phyloP scores from a whole-genome alignment of 768 basidiomycete species.

The Paxillus ammoniavirescens region DNA sequence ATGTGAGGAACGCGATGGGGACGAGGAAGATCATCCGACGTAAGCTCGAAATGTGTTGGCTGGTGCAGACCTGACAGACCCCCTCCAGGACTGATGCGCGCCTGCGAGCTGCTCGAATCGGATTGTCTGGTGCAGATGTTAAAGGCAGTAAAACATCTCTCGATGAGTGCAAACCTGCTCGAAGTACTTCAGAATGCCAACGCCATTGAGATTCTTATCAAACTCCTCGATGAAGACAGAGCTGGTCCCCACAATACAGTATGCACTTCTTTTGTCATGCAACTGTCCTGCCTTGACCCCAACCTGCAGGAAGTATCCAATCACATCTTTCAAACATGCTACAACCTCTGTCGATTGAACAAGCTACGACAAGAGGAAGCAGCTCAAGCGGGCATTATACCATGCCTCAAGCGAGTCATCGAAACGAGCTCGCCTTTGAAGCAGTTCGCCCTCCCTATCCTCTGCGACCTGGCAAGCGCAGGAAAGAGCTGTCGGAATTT shows the following conservation, averaged over 20 bases:
- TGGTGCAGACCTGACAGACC: conserved; percentile 1
- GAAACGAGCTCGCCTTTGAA: conserved; percentile 88
- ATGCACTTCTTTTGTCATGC: conserved; percentile 24
- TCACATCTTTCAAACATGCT: conserved; percentile 96
- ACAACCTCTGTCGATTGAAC: conserved; percentile 92
- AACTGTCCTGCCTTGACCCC: background rate
- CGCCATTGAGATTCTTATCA: conserved; percentile 87
- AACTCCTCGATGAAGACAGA: conserved; percentile 78
- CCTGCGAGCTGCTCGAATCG: conserved; percentile 84
- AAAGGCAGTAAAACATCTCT: conserved; percentile 94
- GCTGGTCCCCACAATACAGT: conserved; percentile 81
- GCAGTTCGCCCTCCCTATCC: conserved; percentile 94
- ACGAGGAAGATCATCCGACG: conserved; percentile 86
- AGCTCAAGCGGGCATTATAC: conserved; percentile 92
- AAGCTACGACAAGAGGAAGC: conserved; percentile 96
- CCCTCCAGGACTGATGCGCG: conserved; percentile 72
- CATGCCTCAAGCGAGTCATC: conserved; percentile 86
- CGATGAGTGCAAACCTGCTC: conserved; percentile 86
- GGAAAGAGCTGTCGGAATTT: conserved; percentile 89
- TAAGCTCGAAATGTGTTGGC: conserved; percentile 41
- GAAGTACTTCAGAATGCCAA: conserved; percentile 97
- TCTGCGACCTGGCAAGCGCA: conserved; percentile 94
- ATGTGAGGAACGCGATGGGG: conserved; percentile 90
- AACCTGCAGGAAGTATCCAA: conserved; percentile 86
- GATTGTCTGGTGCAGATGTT: conserved; percentile 86